phyloP scores from a whole-genome alignment of 2,329 filamentous ascomycete genomes.

The Pseudopyricularia javanii region DNA sequence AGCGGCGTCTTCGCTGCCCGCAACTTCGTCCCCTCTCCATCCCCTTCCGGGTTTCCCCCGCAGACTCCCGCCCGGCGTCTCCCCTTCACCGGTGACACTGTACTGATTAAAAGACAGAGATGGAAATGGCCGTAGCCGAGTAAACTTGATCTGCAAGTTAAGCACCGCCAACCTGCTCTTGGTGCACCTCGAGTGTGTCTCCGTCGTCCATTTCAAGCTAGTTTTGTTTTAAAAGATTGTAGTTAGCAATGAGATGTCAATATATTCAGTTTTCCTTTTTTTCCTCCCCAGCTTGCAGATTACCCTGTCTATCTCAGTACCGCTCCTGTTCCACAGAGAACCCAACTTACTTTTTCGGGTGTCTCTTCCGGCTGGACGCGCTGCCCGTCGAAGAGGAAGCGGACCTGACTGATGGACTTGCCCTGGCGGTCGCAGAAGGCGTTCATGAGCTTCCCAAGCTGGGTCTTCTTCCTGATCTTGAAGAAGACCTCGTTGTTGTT shows the following conservation, averaged over 20 bases:
- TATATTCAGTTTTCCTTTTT: not conserved
- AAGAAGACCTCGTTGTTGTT: conserved; percentile 99
- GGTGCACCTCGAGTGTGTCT: conserved; percentile 92
- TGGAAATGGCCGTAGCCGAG: not conserved
- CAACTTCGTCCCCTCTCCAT: not conserved
- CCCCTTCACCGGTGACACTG: not conserved
- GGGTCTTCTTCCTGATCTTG: conserved; percentile 96
- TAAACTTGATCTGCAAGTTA: not conserved
- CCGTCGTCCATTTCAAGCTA: conserved; percentile 96
- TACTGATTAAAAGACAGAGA: not conserved
- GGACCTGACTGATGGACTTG: conserved; percentile 71
- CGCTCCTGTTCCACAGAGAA: too few relatives aligned
- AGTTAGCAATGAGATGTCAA: too few relatives aligned
- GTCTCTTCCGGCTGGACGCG: conserved; percentile 83
- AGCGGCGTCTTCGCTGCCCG: not conserved
- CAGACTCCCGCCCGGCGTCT: not conserved
- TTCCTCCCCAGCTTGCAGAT: not conserved
- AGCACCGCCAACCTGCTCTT: conserved; percentile 79
- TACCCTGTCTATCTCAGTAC: not conserved
- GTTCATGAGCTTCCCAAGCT: conserved; percentile 95
- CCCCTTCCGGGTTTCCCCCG: not conserved
- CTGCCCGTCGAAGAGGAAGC: conserved; percentile 93
- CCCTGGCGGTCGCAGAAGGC: conserved; percentile 96
- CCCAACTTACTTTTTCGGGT: conserved; percentile 66
- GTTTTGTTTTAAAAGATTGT: not conserved